Evolutionary conservation across 805 yeast species (phyloP).

Genomic region (Candida boidinii): DNA sequence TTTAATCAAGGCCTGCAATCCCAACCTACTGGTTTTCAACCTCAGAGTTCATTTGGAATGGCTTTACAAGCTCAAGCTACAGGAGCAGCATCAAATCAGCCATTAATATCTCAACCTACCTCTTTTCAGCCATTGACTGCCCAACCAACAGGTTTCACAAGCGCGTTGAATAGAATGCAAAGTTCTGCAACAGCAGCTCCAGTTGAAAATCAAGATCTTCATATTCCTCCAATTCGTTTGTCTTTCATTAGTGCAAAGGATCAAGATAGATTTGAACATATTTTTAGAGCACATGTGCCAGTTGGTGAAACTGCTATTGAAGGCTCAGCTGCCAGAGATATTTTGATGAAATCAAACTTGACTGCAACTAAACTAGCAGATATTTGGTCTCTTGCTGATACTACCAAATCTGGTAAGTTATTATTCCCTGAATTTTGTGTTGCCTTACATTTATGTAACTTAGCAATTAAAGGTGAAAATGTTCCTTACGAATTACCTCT

Average conservation of each 20-base stretch:
- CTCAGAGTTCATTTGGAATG: conserved; percentile 28
- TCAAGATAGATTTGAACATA: conserved; percentile 77
- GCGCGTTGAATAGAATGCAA: too few relatives aligned
- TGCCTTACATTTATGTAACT: conserved; percentile 79
- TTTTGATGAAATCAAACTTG: conserved; percentile 72
- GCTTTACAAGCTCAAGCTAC: conserved; percentile 31
- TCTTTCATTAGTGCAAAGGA: conserved; percentile 81
- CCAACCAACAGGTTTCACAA: conserved; percentile 40
- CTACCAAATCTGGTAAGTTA: conserved; percentile 75
- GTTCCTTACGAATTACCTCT: conserved; percentile 69
- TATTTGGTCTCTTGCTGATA: conserved; percentile 89
- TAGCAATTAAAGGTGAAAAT: conserved; percentile 67
- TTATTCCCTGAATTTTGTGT: conserved; percentile 92
- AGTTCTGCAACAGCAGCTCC: conserved; percentile 28
- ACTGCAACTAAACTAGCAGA: conserved; percentile 68
- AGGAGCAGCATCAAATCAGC: conserved; percentile 26
- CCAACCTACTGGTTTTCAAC: conserved; percentile 34
- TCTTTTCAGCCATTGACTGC: conserved; percentile 22
- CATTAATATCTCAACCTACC: conserved; percentile 11
- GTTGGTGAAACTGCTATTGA: conserved; percentile 58
- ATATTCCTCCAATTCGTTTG: conserved; percentile 68
- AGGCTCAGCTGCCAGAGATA: conserved; percentile 70
- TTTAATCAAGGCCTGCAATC: conserved; percentile 21
- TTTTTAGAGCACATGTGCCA: conserved; percentile 73
- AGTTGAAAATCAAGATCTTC: conserved; percentile 46